Evolutionary conservation across 2,329 filamentous ascomycete species (phyloP).

Genomic region (Monilinia vaccinii-corymbosi): DNA sequence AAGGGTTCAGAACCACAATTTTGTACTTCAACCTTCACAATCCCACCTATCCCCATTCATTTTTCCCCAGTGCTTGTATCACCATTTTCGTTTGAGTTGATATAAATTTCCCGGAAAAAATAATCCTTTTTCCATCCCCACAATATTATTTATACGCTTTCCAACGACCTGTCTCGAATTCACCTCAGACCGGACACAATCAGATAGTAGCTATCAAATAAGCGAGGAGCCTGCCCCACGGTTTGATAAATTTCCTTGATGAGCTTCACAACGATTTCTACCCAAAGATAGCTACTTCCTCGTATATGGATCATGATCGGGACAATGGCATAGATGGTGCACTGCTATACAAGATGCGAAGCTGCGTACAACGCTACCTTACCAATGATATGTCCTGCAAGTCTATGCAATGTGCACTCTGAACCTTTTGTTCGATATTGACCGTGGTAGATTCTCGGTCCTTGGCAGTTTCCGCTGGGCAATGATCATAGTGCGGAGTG

Average conservation of each 20-base stretch:
- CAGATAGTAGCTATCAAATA: not conserved
- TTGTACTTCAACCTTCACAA: not conserved
- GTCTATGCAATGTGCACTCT: not conserved
- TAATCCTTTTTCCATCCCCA: too few relatives aligned
- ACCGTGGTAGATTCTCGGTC: not conserved
- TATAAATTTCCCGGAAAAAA: too few relatives aligned
- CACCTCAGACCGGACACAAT: not conserved
- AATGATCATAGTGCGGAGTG: not conserved
- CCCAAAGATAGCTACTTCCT: too few relatives aligned
- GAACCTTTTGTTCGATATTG: not conserved
- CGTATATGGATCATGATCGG: not conserved
- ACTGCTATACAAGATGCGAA: not conserved
- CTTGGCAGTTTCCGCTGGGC: not conserved
- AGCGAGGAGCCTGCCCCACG: not conserved
- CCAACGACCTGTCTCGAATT: too few relatives aligned
- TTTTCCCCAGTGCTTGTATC: not conserved
- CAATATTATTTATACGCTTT: too few relatives aligned
- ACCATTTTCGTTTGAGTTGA: not conserved
- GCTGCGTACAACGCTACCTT: not conserved
- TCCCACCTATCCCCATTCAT: not conserved
- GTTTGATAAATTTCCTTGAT: not conserved
- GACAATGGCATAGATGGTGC: not conserved
- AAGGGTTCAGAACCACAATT: not conserved
- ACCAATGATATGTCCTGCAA: not conserved
- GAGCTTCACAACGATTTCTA: not conserved